phyloP scores from a whole-genome alignment of 2,329 filamentous ascomycete genomes.

The Erysiphe pulchra region DNA sequence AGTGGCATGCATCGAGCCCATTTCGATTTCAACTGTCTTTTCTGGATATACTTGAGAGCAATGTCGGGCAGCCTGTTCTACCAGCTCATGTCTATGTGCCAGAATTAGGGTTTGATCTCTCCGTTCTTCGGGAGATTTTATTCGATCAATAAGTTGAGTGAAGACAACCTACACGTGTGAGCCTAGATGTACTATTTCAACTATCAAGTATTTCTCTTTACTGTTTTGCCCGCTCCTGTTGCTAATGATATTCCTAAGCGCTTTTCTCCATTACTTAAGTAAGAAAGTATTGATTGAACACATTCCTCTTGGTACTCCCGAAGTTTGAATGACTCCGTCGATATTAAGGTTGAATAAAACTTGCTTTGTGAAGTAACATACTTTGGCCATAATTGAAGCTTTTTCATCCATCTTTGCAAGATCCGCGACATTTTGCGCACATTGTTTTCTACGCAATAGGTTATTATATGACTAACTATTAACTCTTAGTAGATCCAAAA shows the following conservation, averaged over 20 bases:
- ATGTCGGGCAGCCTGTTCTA: constrained; percentile 78
- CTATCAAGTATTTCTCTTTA: not conserved
- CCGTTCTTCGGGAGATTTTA: constrained; percentile 26
- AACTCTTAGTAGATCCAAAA: no score
- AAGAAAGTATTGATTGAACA: constrained; percentile 51
- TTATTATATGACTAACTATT: no score
- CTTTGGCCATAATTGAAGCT: constrained; percentile 4
- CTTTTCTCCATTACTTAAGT: constrained; percentile 46
- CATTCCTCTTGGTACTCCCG: constrained; percentile 81
- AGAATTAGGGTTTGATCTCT: constrained; percentile 68
- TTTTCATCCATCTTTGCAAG: constrained; percentile 9
- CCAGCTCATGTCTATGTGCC: constrained; percentile 75
- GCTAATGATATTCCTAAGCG: constrained; percentile 65
- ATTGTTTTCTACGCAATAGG: no score
- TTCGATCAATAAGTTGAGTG: constrained; percentile 69
- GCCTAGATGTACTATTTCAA: not conserved
- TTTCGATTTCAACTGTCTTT: constrained; percentile 70
- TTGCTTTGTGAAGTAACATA: constrained; percentile 1
- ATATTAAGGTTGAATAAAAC: constrained; percentile 3
- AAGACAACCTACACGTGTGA: constrained; percentile 49
- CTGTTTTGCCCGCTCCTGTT: constrained; percentile 71
- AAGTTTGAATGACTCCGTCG: constrained; percentile 24
- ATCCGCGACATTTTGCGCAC: constrained; percentile 9
- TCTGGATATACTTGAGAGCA: constrained; percentile 58
- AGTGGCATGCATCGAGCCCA: constrained; percentile 53